Conservation (phyloP, 1,284 basidiomycete species). For the Microbotryomycetes sp. region DNA sequence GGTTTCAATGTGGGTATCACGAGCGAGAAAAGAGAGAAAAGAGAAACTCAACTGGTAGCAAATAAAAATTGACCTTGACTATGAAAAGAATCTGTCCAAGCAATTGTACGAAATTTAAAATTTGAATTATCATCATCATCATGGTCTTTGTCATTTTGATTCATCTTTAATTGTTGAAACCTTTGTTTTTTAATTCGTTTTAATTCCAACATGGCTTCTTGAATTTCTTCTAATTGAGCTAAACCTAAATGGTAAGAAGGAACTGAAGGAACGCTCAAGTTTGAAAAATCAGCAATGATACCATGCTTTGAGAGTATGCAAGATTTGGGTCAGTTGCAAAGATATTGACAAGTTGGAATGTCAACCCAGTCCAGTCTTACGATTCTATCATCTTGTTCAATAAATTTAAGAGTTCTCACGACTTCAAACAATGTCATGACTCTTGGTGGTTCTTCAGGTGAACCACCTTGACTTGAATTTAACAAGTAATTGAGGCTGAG, state of each 20-base stretch:
- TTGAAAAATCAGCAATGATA: slow-evolving; percentile 45
- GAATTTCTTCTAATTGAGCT: slow-evolving; percentile 46
- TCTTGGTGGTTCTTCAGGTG: slow-evolving; percentile 34
- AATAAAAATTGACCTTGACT: slow-evolving; percentile 44
- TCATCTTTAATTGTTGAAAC: slow-evolving; percentile 32
- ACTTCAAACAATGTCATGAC: slow-evolving; percentile 45
- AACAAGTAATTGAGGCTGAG: slow-evolving; percentile 34
- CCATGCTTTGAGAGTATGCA: too few relatives aligned
- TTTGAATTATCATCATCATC: not conserved
- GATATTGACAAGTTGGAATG: too few relatives aligned
- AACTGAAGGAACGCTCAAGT: slow-evolving; percentile 41
- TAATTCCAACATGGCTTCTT: slow-evolving; percentile 43
- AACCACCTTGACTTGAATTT: slow-evolving; percentile 22
- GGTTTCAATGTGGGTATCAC: not conserved
- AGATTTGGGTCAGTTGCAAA: not conserved
- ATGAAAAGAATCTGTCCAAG: slow-evolving; percentile 45
- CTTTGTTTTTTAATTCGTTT: slow-evolving; percentile 41
- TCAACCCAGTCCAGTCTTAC: slow-evolving; percentile 22
- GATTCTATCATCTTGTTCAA: slow-evolving; percentile 42
- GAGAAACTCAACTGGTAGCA: slow-evolving; percentile 31
- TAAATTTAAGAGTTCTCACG: slow-evolving; percentile 43
- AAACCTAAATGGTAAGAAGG: slow-evolving; percentile 42
- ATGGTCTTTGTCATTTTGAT: too few relatives aligned
- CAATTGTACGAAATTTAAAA: slow-evolving; percentile 42
- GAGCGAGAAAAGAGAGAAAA: too few relatives aligned